Base-by-base conservation (phyloP, 2,329 filamentous ascomycete genomes). In the Fusarium xylarioides region DNA sequence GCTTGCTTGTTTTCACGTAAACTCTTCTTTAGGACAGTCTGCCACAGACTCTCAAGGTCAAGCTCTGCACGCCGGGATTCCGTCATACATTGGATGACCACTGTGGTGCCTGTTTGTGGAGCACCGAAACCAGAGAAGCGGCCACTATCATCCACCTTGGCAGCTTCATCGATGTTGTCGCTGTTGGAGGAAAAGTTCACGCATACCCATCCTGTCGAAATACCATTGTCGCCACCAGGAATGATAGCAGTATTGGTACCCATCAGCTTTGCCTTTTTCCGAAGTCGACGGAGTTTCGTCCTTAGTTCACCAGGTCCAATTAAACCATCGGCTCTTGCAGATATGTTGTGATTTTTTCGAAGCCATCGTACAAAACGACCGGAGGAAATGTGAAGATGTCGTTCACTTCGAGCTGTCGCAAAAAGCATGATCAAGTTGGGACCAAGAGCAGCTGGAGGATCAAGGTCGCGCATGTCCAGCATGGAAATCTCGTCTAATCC, bases 181-280 rank as follows among this genome's bases (percentile, higher is more conserved):
- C 92, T 89, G 2, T 94, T 87, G 21, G 89, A 89, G 9, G 93
- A 94, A 15, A 96, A 88, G 79, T 97, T 97, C 68, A 98, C 93
- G 82, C 96, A 99, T 26, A 99, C 92, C 96, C 96, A 99, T 15
- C 95, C 95, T 2, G 95, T 98, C 18, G 92, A 91, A 58, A 97
- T 93, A 5, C 95, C 95, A 78, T 98, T 94, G 76, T 97, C 95
- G 4, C 88, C 84, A 53, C 88, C 88, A 16, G 89, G 89, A 11
- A 89, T 85, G 52, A 88, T 86, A n/a, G 91, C 90, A 1, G 90
- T 89, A 4, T 91, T 90, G 66, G 89, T 92, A 19, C 93, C 94
- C 74, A 97, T 85, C 68, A 98, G 85, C 81, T 94, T 94, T 37
- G 94, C 93, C 76, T 92, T 91, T 80, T 94, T 93, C 12, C 93